These are phyloP conservation scores for Dictyostelium purpureum DNA, from an alignment of 78 protist genomes.

Conservation along the genomic window DNA sequence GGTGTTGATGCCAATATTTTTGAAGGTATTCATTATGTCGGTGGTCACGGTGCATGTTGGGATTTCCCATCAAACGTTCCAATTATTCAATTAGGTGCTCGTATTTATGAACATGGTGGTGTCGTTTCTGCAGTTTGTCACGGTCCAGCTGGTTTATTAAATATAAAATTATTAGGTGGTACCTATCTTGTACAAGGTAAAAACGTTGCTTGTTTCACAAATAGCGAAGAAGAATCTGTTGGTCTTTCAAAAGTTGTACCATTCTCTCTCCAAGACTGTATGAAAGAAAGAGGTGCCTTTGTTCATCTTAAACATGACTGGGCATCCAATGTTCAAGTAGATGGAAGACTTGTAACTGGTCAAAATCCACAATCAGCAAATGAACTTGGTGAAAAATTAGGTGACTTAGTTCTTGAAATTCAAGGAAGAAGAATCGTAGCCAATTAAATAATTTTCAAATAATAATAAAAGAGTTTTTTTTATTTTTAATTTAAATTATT, in stretches of 20 bases:
- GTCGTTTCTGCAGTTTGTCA: conserved; percentile 72
- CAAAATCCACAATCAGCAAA: conserved; percentile 72
- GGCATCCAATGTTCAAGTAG: conserved; percentile 22
- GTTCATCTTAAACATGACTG: not conserved
- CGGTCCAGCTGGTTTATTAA: conserved; percentile 65
- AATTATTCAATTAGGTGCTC: not conserved
- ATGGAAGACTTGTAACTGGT: conserved; percentile 59
- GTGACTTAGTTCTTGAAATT: not conserved
- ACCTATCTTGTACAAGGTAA: conserved; percentile 41
- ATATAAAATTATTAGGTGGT: conserved; percentile 33
- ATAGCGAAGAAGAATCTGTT: conserved; percentile 73
- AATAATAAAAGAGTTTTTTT: not conserved
- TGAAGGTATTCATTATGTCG: conserved; percentile 75
- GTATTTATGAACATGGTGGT: conserved; percentile 34
- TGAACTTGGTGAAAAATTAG: conserved; percentile 37
- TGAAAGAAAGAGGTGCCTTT: conserved; percentile 53
- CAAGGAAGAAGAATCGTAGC: conserved; percentile 24
- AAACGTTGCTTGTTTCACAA: conserved; percentile 63
- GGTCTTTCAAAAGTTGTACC: conserved; percentile 31
- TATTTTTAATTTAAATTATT: too few species aligned
- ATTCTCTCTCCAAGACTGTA: conserved; percentile 40
- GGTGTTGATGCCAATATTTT: conserved; percentile 58
- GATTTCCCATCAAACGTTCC: conserved; percentile 19
- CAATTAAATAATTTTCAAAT: not conserved
- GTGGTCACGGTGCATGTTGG: conserved; percentile 83